Base-by-base conservation (phyloP, 345 rosid genomes). In the Draba incana region DNA sequence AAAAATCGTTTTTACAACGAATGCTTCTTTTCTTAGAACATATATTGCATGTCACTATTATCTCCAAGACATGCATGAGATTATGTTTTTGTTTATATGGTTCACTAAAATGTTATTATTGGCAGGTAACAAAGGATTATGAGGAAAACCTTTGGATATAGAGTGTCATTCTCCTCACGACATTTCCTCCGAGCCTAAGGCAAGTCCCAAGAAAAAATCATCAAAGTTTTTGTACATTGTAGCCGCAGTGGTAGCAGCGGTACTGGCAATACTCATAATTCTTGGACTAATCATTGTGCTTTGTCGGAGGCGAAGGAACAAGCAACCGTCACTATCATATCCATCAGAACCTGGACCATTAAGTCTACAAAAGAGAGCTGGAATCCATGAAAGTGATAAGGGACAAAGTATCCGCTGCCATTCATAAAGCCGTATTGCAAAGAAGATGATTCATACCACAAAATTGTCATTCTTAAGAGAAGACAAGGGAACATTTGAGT, bases 111-210 rank as follows among this genome's bases (percentile, higher is more conserved):
- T 23, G 14, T 37, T 3, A 46, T 56, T 4, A 48, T 42, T 51
- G 20, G 51, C 78, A 93, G 98, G 95, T 7, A 94, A 91, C 75
- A 68, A 82, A 66, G 92, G 66, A 27, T 72, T 93, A 28, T 88
- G 98, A 51, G 92, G 89, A 54, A 59, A 65, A 25, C 96, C 98
- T 61, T 58, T 90, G 66, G 55, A 30, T 2, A 56, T 38, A 0
- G 11, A 64, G 4, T 80, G 86, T 38, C 31, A 4, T 31, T 16
- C 76, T 57, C 41, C 76, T 45, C 24, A 56, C 52, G 39, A 30
- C 25, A 5, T 53, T 23, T 47, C 70, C 31, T 27, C 30, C n/a
- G 35, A 28, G 27, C 62, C 66, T 2, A 44, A 30, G 1, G 3
- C 37, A 42, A 38, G 38, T 8, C 31, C 70, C 8, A 72, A 30